phyloP scores from a whole-genome alignment of 2,329 filamentous ascomycete genomes.

The Catunica adiposa region DNA sequence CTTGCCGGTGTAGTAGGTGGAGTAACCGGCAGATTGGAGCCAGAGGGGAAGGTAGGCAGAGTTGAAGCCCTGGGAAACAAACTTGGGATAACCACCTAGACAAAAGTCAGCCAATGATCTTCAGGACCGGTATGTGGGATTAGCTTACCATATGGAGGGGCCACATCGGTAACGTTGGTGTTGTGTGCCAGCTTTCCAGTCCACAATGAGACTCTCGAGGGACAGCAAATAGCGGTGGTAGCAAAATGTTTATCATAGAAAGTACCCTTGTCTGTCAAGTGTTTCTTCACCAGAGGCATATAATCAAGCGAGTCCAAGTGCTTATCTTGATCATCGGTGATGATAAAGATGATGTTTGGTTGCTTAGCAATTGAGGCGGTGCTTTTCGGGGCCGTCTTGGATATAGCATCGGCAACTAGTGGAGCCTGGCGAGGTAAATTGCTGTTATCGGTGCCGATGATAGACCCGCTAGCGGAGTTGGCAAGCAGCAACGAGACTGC shows the following conservation, averaged over 20 bases:
- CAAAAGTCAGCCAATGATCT: slow-evolving; percentile 15
- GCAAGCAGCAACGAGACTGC: not conserved
- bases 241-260: slow-evolving; percentile 45
- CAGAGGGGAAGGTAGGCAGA: slow-evolving; percentile 33
- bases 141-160: slow-evolving; percentile 33
- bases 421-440: not conserved
- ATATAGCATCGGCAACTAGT: not conserved
- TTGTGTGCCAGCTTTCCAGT: slow-evolving; percentile 48
- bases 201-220: slow-evolving; percentile 42
- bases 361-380: slow-evolving; percentile 1
- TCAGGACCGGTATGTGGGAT: not conserved
- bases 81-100: slow-evolving; percentile 30
- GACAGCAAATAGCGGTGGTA: slow-evolving; percentile 48
- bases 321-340: slow-evolving; percentile 51
- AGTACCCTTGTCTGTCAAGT: slow-evolving; percentile 39
- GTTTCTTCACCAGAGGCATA: slow-evolving; percentile 37
- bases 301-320: slow-evolving; percentile 43
- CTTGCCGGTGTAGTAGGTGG: slow-evolving; percentile 39
- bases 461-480: not conserved
- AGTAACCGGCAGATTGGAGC: slow-evolving; percentile 34
- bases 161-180: slow-evolving; percentile 42
- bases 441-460: not conserved
- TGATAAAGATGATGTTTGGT: slow-evolving; percentile 47
- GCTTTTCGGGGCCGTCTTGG: not conserved
- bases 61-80: slow-evolving; percentile 33